Evolutionary conservation across 1,284 basidiomycete species (phyloP), one percentile per base, ranked within the genome.

Genomic region (Entoloma clypeatum): DNA sequence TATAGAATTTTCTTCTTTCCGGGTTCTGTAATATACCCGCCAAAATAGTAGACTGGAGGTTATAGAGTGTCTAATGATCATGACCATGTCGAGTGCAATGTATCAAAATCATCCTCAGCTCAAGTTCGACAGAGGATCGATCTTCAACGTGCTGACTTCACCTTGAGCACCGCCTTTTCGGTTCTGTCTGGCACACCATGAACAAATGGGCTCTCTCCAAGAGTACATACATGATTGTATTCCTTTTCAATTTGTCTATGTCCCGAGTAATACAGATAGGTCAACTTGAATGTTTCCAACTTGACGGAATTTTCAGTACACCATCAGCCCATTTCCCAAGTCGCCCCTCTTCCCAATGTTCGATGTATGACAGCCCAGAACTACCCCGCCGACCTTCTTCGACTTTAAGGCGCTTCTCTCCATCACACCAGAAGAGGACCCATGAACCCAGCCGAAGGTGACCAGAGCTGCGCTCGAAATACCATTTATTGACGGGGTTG

Each of bases 401-500:
- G 22, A 72, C 74, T 62, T 74, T 80, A 22, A 90, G 61, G 40
- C 81, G 74, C 60, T 83, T 88, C 68, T 99, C 96, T 1, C 87
- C 92, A 65, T 98, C 95, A 62, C 93, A 97, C 96, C 96, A 99
- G 68, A 99, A 99, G 55, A 99, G 67, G 43, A 87, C 83, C 93
- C 91, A 98, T 28, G 75, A 68, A 16, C 81, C 86, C 66, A 91
- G 76, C 40, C 88, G 76, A 25, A 93, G 53, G 63, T 97, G 95
- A 7, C 96, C 96, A 32, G 87, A 90, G 58, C 84, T 88, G 24
- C 96, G 81, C 62, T 99, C 96, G 55, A 92, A 97, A 67, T 99
- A 99, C 96, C 96, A 99, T 64, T 94, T 95, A 67, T 99, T 99
- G 41, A 99, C 84, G 0, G 93, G 93, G 62, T 99, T 99, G 64